Evolutionary conservation across 2,329 filamentous ascomycete genomes (phyloP).

Genomic region (Ilyonectria mors-panacis): DNA sequence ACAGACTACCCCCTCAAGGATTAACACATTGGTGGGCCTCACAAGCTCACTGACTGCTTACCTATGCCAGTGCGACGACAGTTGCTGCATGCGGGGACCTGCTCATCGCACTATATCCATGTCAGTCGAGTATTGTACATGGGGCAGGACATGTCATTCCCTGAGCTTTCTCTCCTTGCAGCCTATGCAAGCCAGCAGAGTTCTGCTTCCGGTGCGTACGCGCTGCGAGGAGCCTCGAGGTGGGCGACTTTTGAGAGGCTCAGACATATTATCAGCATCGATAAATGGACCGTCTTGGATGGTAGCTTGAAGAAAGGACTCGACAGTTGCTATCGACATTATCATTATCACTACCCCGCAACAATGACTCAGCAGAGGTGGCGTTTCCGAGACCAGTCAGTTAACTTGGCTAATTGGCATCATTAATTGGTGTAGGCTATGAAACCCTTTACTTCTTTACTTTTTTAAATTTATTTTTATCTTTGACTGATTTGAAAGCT

Average conservation of each 20-base stretch:
- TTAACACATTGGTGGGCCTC: background rate
- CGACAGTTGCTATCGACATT: too few relatives aligned
- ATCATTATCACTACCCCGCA: too few relatives aligned
- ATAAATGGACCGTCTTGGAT: background rate
- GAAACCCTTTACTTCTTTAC: too few relatives aligned
- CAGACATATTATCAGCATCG: too few relatives aligned
- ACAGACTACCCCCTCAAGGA: constrained; percentile 26
- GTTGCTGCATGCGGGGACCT: constrained; percentile 5
- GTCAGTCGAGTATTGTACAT: background rate
- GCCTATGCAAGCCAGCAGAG: constrained; percentile 9
- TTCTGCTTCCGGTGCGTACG: background rate
- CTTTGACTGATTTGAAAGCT: too few relatives aligned
- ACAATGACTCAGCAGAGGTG: too few relatives aligned
- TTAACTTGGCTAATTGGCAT: too few relatives aligned
- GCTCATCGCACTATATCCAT: constrained; percentile 25
- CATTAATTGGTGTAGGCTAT: too few relatives aligned
- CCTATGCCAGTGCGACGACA: background rate
- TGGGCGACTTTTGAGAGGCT: background rate
- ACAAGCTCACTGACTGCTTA: background rate
- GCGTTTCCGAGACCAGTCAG: too few relatives aligned
- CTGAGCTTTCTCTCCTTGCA: constrained; percentile 30
- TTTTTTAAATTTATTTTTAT: too few relatives aligned
- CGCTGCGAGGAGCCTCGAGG: background rate
- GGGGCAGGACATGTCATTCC: background rate
- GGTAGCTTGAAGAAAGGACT: constrained; percentile 1